These are phyloP conservation scores for Harringtonia lauricola DNA, from an alignment of 2,329 filamentous ascomycete genomes.

Conservation along the genomic window DNA sequence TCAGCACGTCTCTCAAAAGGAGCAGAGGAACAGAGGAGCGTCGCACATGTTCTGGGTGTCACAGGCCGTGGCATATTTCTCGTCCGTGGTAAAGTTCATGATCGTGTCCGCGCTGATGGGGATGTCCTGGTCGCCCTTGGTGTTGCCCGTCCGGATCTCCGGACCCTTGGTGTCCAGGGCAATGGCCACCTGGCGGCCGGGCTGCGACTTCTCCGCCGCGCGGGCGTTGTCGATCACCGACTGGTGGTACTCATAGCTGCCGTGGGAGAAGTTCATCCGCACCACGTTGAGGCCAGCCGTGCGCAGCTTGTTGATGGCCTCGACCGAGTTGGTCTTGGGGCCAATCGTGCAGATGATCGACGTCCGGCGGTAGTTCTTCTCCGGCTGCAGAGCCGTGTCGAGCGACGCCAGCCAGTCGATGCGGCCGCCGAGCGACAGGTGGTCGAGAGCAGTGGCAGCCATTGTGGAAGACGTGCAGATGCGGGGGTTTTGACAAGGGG, in stretches of 20 bases:
- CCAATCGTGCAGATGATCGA: conserved; percentile 99
- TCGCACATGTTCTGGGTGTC: conserved; percentile 89
- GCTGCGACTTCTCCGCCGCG: conserved; percentile 65
- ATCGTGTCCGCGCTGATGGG: conserved; percentile 74
- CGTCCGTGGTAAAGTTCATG: conserved; percentile 95
- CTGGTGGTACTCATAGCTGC: conserved; percentile 83
- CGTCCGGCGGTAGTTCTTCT: conserved; percentile 86
- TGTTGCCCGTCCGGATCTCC: conserved; percentile 52
- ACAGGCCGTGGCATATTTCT: conserved; percentile 73
- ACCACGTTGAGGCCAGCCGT: conserved; percentile 91
- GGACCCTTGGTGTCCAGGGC: conserved; percentile 68
- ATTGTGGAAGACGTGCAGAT: conserved; percentile 26
- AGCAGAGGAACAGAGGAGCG: neutral
- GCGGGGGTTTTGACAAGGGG: neutral
- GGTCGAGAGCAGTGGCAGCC: conserved; percentile 65
- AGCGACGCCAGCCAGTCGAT: conserved; percentile 59
- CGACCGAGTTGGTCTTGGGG: conserved; percentile 96
- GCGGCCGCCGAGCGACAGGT: conserved; percentile 66
- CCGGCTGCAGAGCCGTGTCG: conserved; percentile 78
- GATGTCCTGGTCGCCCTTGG: conserved; percentile 66
- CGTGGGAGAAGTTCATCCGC: conserved; percentile 99
- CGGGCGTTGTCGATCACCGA: conserved; percentile 95
- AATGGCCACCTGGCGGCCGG: conserved; percentile 86
- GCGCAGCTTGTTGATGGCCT: conserved; percentile 93
- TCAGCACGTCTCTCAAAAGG: neutral